Evolutionary conservation across 1,284 basidiomycete genomes (phyloP), one percentile per base, ranked within the genome.

Genomic region (Boletus sp.): DNA sequence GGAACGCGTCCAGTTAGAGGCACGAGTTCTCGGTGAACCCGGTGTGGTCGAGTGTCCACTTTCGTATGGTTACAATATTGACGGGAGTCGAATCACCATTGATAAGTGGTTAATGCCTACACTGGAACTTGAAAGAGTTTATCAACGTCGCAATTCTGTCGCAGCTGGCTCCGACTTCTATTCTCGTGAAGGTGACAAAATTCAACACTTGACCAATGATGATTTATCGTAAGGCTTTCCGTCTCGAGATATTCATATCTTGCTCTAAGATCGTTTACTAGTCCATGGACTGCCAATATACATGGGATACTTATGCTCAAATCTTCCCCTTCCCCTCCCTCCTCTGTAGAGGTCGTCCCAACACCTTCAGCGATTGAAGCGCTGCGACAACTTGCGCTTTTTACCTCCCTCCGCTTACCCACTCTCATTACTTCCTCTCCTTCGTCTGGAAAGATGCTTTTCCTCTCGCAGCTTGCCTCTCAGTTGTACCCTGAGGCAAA

Each of bases 391-490:
- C 72, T 98, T 36, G 82, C 88, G 0, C 66, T 85, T 12, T 77
- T 82, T 46, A 59, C 88, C 1, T 85, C 84, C 1, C 73, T 82
- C 38, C 78, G 86, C 2, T 66, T 88, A 0, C 95, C 96, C 2
- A 81, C 82, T 8, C 83, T 99, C 19, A 68, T 99, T 26, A 90
- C 91, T 0, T 94, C 94, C 0, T 72, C 90, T 0, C 85, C 94
- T 0, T 95, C 94, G 0, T 86, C 91, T 4, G 96, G 96, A 48
- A 99, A 99, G 65, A 84, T 87, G 0, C 77, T 92, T 9, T 71
- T 96, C 13, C 70, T 99, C 25, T 76, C 83, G 10, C 82, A 95
- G 56, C 80, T 99, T 20, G 84, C 88, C 5, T 69, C 73, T 5
- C 57, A 75, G 5, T 68, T 95, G 7, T 73, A 82, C 53, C 80